A percentile compares a stretch with the other conserved stretches of the same genome.
Evolutionary conservation across 768 basidiomycete genomes (phyloP).

Genomic region (Boletales sp.): DNA sequence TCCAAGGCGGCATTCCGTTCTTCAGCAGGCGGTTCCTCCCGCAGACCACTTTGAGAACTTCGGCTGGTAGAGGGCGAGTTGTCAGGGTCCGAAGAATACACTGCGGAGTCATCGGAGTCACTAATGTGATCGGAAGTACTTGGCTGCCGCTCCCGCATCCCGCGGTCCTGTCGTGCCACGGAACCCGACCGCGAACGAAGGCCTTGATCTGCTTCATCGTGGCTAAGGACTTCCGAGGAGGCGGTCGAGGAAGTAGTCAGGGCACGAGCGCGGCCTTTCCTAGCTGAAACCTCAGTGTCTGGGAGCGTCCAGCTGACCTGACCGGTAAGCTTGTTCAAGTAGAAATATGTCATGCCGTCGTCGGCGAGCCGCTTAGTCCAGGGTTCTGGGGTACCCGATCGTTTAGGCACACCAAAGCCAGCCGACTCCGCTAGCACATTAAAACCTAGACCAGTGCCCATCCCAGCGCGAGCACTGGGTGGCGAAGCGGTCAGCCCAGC

Average conservation of each 20-base stretch:
- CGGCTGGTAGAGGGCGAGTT: constrained; percentile 29
- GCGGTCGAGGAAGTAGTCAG: constrained; percentile 32
- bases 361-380: constrained; percentile 81
- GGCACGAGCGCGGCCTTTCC: constrained; percentile 32
- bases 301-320: constrained; percentile 69
- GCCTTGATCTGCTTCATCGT: constrained; percentile 20
- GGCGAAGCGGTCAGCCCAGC: constrained; percentile 54
- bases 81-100: constrained; percentile 33
- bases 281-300: constrained; percentile 32
- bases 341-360: constrained; percentile 79
- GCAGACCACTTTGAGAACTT: constrained; percentile 28
- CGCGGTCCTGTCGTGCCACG: constrained; percentile 26
- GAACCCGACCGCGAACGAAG: constrained; percentile 35
- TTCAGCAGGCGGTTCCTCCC: constrained; percentile 14
- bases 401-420: constrained; percentile 59
- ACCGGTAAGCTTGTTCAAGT: constrained; percentile 68
- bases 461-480: constrained; percentile 52
- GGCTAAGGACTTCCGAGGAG: constrained; percentile 26
- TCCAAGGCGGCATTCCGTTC: constrained; percentile 33
- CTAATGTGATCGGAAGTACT: constrained; percentile 47
- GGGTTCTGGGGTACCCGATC: constrained; percentile 68
- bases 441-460: constrained; percentile 50
- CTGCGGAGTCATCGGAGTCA: constrained; percentile 76
- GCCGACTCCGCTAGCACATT: constrained; percentile 37
- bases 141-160: constrained; percentile 26